Evolutionary conservation across 768 basidiomycete genomes (phyloP).

Genomic region (Punctularia strigosozonata): DNA sequence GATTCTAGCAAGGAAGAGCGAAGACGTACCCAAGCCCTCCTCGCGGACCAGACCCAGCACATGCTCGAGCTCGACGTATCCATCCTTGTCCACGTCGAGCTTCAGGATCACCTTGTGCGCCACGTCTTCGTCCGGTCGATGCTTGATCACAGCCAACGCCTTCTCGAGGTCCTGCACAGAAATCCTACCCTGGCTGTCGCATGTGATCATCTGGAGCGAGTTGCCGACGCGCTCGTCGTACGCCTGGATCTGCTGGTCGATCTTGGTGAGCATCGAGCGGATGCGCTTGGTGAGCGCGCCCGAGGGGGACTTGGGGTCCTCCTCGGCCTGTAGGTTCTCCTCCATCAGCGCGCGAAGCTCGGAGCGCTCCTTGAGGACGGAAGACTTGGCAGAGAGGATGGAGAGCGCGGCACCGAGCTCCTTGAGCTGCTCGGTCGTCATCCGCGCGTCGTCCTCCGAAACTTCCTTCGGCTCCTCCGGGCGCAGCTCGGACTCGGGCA

Average conservation of each 20-base stretch:
- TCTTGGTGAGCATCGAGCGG: constrained; percentile 89
- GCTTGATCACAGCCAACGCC: constrained; percentile 87
- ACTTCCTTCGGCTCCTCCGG: constrained; percentile 38
- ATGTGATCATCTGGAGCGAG: constrained; percentile 77
- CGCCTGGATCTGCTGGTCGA: constrained; percentile 83
- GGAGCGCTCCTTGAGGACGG: constrained; percentile 90
- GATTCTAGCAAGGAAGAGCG: not conserved
- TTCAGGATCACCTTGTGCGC: constrained; percentile 84
- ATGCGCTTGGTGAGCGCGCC: constrained; percentile 93
- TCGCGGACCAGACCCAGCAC: constrained; percentile 82
- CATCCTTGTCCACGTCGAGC: constrained; percentile 92
- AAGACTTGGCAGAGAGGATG: constrained; percentile 85
- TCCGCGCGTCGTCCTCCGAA: constrained; percentile 63
- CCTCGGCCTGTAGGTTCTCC: constrained; percentile 83
- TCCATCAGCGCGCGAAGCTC: constrained; percentile 89
- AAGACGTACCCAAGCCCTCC: constrained; percentile 61
- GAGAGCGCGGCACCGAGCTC: constrained; percentile 89
- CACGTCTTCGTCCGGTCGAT: constrained; percentile 82
- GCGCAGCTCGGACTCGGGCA: constrained; percentile 84
- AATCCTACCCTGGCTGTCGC: constrained; percentile 80
- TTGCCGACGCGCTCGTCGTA: constrained; percentile 84
- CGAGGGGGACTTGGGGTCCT: constrained; percentile 75
- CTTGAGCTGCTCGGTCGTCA: constrained; percentile 93
- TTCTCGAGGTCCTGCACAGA: constrained; percentile 82
- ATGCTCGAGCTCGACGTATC: constrained; percentile 91